Evolutionary conservation across 139 green algal species (phyloP), one percentile per base, ranked within the genome.

Genomic region (Micromonas pusilla): DNA sequence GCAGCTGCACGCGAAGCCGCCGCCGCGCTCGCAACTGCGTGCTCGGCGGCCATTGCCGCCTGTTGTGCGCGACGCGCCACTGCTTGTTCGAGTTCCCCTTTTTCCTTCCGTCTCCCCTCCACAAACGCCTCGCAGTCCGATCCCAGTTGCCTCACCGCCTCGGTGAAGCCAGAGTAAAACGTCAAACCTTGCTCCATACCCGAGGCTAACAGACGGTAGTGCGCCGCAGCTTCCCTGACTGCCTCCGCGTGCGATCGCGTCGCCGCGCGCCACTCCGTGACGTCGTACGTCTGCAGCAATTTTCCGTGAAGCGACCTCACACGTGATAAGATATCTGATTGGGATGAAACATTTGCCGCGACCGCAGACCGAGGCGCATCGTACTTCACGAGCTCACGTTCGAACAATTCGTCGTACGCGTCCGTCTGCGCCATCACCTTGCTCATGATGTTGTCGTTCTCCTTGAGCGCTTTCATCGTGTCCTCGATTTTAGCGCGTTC

Each of bases 401-500:
- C 26, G 68, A 75, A 75, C 38, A 75, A 34, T 4, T n/a, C 37
- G 26, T 75, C 68, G 26, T 36, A 53, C 2, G 36, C 28, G 28
- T 60, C 53, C 31, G 28, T 53, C 20, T 52, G 21, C 26, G 52
- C 72, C 52, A 70, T 45, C n/a, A 78, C n/a, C 72, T 66, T 78
- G 9, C 39, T 3, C 26, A 70, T 31, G 25, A 78, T 78, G 33
- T 78, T 45, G 62, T 78, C 72, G 21, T 52, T 21, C 1, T 60
- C 30, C 26, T 78, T 78, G 20, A 36, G 23, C 52, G 21, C 25
- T 31, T 28, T 30, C 72, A 78, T 66, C 1, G 25, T 30, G 6
- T 78, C 72, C 62, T 78, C 72, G 21, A 78, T 66, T 31, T 21
- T 28, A 19, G 30, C 72, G 31, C 72, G 72, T 30, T 70, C 52